Percentiles rank a stretch among this genome's conserved stretches.
phyloP scores from a whole-genome alignment of 2,329 filamentous ascomycete genomes.

The Boeremia exigua region DNA sequence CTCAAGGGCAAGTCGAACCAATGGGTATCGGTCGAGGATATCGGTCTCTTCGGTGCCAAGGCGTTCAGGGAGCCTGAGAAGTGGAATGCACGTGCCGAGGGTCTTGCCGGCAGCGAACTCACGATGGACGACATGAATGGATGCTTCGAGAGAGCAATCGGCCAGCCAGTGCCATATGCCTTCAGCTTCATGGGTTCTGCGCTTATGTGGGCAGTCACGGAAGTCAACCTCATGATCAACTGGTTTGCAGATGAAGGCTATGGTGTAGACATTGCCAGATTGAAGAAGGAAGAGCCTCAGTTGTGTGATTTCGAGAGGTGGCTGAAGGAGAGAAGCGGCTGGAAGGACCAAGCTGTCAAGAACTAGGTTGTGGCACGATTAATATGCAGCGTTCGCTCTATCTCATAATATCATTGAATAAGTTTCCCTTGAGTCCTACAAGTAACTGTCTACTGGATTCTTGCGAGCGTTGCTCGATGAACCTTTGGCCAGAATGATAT shows the following conservation, averaged over 20 bases:
- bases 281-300: slow-evolving; percentile 53
- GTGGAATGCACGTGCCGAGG: slow-evolving; percentile 54
- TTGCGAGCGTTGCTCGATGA: neutral
- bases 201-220: slow-evolving; percentile 52
- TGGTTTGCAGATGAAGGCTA: slow-evolving; percentile 60
- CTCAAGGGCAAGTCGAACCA: slow-evolving; percentile 52
- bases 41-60: slow-evolving; percentile 58
- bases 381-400: neutral
- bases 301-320: slow-evolving; percentile 58
- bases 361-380: slow-evolving; percentile 1
- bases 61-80: slow-evolving; percentile 55
- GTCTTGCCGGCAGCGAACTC: slow-evolving; percentile 61
- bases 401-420: neutral
- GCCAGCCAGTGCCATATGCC: slow-evolving; percentile 51
- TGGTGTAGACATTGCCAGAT: slow-evolving; percentile 52
- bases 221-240: slow-evolving; percentile 56
- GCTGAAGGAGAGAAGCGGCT: slow-evolving; percentile 57
- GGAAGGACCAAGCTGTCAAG: slow-evolving; percentile 30
- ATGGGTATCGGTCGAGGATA: slow-evolving; percentile 54
- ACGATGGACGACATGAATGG: slow-evolving; percentile 54
- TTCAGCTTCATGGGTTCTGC: slow-evolving; percentile 51
- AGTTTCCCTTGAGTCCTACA: neutral
- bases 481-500: neutral
- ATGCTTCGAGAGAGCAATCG: slow-evolving; percentile 56
- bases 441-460: no score